Percentiles rank a stretch among this genome's conserved stretches.
Conservation (phyloP, 106 monocot genomes). For the Iris macrosiphon region DNA sequence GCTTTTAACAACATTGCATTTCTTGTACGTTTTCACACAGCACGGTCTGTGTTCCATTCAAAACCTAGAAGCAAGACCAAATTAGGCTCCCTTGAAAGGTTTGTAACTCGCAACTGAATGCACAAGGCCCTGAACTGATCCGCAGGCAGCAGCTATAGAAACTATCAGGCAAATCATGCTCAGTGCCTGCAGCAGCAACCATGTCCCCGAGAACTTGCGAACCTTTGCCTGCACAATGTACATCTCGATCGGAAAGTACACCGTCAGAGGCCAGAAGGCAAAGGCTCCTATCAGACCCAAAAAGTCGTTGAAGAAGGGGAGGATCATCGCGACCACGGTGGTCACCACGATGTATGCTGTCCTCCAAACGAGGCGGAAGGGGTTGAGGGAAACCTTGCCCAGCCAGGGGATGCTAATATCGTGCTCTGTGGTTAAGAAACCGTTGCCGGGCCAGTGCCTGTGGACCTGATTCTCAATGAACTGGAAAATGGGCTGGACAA, state of each 20-base stretch:
- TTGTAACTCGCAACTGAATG: constrained; percentile 19
- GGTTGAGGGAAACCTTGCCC: constrained; percentile 9
- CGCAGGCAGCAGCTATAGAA: constrained; percentile 26
- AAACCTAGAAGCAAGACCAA: too few species aligned
- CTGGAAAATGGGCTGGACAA: constrained; percentile 38
- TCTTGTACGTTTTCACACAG: too few species aligned
- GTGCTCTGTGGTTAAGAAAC: constrained; percentile 21
- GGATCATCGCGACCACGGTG: constrained; percentile 35
- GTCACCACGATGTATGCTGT: constrained; percentile 24
- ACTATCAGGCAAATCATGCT: constrained; percentile 20
- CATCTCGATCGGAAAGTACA: constrained; percentile 7
- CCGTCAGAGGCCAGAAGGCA: constrained; percentile 37
- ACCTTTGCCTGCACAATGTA: constrained; percentile 6
- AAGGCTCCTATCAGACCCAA: constrained; percentile 21
- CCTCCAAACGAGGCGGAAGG: constrained; percentile 30
- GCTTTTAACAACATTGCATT: too few species aligned
- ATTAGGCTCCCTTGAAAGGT: constrained; percentile 25
- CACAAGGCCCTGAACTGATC: constrained; percentile 27
- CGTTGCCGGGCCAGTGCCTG: constrained; percentile 20
- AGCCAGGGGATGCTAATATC: constrained; percentile 7
- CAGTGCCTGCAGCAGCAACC: constrained; percentile 27
- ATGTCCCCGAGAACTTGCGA: constrained; percentile 12
- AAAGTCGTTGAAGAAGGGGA: constrained; percentile 38
- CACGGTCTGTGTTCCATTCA: too few species aligned
- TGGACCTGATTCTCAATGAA: constrained; percentile 22